Evolutionary conservation across 345 rosid genomes (phyloP).

Genomic region (Lumnitzera littorea): DNA sequence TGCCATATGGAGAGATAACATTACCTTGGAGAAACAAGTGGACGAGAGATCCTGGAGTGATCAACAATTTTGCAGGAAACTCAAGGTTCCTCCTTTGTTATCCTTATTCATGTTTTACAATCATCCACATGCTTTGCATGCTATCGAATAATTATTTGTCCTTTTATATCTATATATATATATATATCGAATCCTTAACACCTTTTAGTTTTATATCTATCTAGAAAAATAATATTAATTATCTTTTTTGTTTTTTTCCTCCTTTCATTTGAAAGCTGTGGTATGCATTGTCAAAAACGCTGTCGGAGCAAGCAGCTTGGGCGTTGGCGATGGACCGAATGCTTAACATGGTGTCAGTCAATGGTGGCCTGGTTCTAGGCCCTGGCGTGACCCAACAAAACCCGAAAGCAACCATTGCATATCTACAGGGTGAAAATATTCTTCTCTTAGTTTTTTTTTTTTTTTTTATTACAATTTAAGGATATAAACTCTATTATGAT

Average conservation of each 20-base stretch:
- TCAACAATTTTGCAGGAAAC: conserved; percentile 54
- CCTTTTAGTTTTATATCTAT: too few species aligned
- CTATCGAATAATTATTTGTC: too few species aligned
- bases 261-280: conserved; percentile 40
- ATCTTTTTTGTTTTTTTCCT: not conserved
- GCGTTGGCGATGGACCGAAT: conserved; percentile 84
- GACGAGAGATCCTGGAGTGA: conserved; percentile 87
- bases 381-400: conserved; percentile 60
- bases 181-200: too few species aligned
- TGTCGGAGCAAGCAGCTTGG: conserved; percentile 83
- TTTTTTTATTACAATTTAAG: too few species aligned
- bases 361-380: conserved; percentile 66
- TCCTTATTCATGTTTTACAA: too few species aligned
- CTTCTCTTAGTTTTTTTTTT: not conserved
- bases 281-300: conserved; percentile 75
- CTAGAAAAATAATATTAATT: too few species aligned
- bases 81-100: conserved; percentile 35
- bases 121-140: too few species aligned
- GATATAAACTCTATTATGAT: not conserved
- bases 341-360: conserved; percentile 77
- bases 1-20: conserved; percentile 74
- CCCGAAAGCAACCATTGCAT: conserved; percentile 59
- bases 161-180: too few species aligned
- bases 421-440: conserved; percentile 53
- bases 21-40: conserved; percentile 44